Evolutionary conservation across 805 yeast species (phyloP).

Genomic region (Barnettozyma vustinii): DNA sequence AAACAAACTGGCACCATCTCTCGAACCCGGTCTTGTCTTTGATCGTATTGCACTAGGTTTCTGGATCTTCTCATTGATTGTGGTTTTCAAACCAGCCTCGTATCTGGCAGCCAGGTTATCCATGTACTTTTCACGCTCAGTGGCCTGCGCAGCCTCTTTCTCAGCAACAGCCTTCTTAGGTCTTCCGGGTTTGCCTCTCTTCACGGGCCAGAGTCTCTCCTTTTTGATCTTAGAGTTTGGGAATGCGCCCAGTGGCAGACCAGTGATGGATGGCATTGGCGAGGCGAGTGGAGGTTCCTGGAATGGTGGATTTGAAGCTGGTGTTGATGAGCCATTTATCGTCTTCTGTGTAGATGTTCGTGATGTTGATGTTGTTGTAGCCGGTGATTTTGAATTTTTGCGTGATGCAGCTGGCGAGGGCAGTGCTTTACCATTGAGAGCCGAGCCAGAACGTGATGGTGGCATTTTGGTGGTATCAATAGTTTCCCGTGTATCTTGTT

Average conservation of each 20-base stretch:
- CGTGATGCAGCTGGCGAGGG: constrained; percentile 2
- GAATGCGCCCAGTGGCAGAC: constrained; percentile 62
- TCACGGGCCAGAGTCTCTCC: constrained; percentile 48
- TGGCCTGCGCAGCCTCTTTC: neutral
- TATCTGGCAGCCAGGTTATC: neutral
- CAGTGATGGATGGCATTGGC: constrained; percentile 59
- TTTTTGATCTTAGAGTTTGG: constrained; percentile 58
- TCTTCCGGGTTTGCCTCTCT: constrained; percentile 23
- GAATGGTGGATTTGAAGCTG: neutral
- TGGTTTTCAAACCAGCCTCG: constrained; percentile 10
- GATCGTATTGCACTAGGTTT: constrained; percentile 19
- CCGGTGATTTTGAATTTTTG: neutral
- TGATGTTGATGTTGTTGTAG: neutral
- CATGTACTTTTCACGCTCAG: neutral
- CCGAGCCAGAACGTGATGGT: neutral
- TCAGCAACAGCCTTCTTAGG: constrained; percentile 4
- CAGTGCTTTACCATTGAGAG: neutral
- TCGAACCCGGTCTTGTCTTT: neutral
- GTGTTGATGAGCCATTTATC: neutral
- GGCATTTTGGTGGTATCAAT: neutral
- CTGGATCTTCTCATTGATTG: constrained; percentile 17
- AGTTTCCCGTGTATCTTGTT: too few species aligned
- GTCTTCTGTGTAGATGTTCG: too few species aligned
- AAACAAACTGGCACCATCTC: neutral
- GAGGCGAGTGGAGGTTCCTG: constrained; percentile 53